Conservation (phyloP, 495 filamentous ascomycete species). For the Penicillium odoratum region DNA sequence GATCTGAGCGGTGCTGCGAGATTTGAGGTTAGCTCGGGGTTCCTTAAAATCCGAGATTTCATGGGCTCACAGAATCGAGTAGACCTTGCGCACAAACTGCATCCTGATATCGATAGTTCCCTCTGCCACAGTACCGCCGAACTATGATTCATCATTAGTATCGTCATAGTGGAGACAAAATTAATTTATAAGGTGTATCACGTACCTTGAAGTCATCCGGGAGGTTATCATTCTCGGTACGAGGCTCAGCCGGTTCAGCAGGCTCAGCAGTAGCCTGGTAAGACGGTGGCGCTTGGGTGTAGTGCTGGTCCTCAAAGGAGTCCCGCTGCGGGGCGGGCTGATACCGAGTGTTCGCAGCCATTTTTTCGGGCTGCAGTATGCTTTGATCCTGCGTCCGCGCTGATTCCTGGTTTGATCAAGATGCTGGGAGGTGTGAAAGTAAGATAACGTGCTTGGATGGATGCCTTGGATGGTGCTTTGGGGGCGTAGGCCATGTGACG, state of each 20-base stretch:
- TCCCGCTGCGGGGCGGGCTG: conserved; percentile 70
- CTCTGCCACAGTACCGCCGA: conserved; percentile 87
- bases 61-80: conserved; percentile 70
- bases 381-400: neutral
- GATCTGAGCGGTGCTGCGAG: conserved; percentile 75
- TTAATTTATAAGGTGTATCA: neutral
- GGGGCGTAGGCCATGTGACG: conserved; percentile 26
- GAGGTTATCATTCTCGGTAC: conserved; percentile 82
- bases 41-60: neutral
- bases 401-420: neutral
- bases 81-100: conserved; percentile 95
- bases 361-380: conserved; percentile 25
- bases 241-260: conserved; percentile 54
- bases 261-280: conserved; percentile 52
- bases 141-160: conserved; percentile 45
- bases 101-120: conserved; percentile 93
- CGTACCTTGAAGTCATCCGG: conserved; percentile 96
- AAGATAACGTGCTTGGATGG: neutral
- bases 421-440: neutral
- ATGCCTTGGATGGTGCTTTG: conserved; percentile 3
- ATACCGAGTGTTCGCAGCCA: conserved; percentile 72
- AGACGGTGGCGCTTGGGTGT: conserved; percentile 82
- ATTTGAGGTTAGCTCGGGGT: conserved; percentile 7
- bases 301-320: conserved; percentile 64
- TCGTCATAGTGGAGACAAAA: neutral